Base-by-base conservation (phyloP, 228 moss, liverwort and hornwort species). In the Sphagnum magellanicum region DNA sequence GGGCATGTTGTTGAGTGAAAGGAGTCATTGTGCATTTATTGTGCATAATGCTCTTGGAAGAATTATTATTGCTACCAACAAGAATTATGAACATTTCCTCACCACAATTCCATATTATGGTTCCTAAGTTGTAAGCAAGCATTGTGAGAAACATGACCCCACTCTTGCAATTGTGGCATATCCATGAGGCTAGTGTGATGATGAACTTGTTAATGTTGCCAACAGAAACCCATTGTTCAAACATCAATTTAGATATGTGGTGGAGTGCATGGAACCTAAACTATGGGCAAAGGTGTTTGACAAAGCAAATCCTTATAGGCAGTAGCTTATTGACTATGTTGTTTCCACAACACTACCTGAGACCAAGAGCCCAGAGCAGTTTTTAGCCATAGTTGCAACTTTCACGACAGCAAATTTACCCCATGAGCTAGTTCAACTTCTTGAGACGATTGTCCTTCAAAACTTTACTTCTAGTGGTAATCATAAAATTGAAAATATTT, bases 1-100 rank as follows among this genome's bases (percentile, higher is more conserved):
- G 98, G 94, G 84, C 98, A 98, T 77, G n/a, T 77, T 98, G 79
- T 92, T 98, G 73, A 98, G 94, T 70, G 98, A 98, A 79, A 94
- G 94, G 71, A 98, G 98, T 74, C 92, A 92, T 78, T 93, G 94
- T 81, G 92, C 89, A 78, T 94, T 93, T 79, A n/a, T n/a, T n/a
- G 98, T 98, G 69, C 98, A 98, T 73, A 98, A 98, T 75, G 98
- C 98, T 53, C 87, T 98, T 50, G 98, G 98, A 52, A 98, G 94
- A 79, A 94, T 98, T 53, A 90, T 94, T 65, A 90, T 98, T 50
- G 98, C 93, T 68, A 94, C 91, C 8, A 98, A 98, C 52, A 93
- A 93, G 67, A 93, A 98, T 59, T 94, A 93, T 13, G 94, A 94
- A 84, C 98, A 98, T 82, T 98, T 98, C 70, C 85, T 98, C 60